Evolutionary conservation across 2,329 filamentous ascomycete genomes (phyloP).

Genomic region (Trichoderma polysporum): DNA sequence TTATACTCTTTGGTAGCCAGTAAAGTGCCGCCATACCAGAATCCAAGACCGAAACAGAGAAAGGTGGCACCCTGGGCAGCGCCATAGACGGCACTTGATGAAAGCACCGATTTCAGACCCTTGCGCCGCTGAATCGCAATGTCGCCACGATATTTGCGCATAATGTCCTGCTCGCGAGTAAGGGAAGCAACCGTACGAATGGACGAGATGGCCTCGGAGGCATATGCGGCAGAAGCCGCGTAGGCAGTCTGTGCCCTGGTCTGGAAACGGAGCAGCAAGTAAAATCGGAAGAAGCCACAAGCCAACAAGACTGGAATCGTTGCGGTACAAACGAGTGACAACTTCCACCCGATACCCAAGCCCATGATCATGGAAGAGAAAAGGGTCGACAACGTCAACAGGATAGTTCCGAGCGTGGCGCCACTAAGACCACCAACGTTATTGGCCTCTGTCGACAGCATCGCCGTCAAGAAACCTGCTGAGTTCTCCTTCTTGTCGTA

Average conservation of each 20-base stretch:
- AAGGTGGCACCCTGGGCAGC: constrained; percentile 82
- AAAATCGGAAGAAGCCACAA: constrained; percentile 87
- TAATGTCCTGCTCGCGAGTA: constrained; percentile 81
- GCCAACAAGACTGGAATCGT: constrained; percentile 74
- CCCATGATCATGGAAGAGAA: constrained; percentile 69
- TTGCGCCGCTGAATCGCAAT: constrained; percentile 65
- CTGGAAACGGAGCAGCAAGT: constrained; percentile 77
- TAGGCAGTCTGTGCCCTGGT: constrained; percentile 77
- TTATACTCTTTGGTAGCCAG: constrained; percentile 69
- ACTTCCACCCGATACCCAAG: constrained; percentile 81
- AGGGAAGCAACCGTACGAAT: constrained; percentile 92
- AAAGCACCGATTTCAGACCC: constrained; percentile 71
- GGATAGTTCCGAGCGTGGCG: constrained; percentile 79
- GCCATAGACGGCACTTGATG: constrained; percentile 78
- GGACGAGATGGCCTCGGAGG: constrained; percentile 89
- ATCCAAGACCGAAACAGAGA: constrained; percentile 79
- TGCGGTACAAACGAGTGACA: constrained; percentile 77
- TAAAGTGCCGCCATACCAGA: constrained; percentile 86
- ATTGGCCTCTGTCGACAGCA: constrained; percentile 86
- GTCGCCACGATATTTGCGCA: constrained; percentile 65
- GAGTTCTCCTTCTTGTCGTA: constrained; percentile 91
- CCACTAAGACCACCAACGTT: constrained; percentile 86
- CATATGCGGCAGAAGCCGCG: constrained; percentile 77
- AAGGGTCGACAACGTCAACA: constrained; percentile 78
- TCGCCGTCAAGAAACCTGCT: constrained; percentile 82